Evolutionary conservation across 2,329 filamentous ascomycete species (phyloP).

Genomic region (Pyricularia sp.): DNA sequence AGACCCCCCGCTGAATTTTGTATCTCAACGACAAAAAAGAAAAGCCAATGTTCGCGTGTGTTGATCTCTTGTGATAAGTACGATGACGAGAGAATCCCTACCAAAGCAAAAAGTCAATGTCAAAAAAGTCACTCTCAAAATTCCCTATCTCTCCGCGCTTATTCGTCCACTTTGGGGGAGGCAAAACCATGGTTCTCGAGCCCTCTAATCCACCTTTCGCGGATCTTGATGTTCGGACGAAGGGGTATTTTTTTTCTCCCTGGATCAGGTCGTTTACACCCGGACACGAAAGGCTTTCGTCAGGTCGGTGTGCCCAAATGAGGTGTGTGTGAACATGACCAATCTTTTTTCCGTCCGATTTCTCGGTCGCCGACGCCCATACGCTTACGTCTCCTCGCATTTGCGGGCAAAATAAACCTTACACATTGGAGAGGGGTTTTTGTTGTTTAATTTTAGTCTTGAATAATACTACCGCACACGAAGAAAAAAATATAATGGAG

Average conservation of each 20-base stretch:
- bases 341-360: background rate
- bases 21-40: too few relatives aligned
- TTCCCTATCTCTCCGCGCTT: background rate
- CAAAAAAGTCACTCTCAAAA: too few relatives aligned
- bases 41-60: too few relatives aligned
- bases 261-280: background rate
- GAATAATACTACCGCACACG: background rate
- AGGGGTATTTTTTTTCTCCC: background rate
- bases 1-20: background rate
- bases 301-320: background rate
- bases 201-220: background rate
- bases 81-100: background rate
- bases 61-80: too few relatives aligned
- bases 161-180: background rate
- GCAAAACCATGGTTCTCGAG: background rate
- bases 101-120: too few relatives aligned
- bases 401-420: background rate
- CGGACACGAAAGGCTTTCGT: background rate
- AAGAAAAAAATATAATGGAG: background rate
- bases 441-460: background rate
- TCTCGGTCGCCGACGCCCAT: background rate
- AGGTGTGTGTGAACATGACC: background rate
- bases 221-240: background rate
- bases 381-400: background rate
- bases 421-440: background rate